Evolutionary conservation across 2,329 filamentous ascomycete genomes (phyloP).

Genomic region (Samsoniella hepiali): DNA sequence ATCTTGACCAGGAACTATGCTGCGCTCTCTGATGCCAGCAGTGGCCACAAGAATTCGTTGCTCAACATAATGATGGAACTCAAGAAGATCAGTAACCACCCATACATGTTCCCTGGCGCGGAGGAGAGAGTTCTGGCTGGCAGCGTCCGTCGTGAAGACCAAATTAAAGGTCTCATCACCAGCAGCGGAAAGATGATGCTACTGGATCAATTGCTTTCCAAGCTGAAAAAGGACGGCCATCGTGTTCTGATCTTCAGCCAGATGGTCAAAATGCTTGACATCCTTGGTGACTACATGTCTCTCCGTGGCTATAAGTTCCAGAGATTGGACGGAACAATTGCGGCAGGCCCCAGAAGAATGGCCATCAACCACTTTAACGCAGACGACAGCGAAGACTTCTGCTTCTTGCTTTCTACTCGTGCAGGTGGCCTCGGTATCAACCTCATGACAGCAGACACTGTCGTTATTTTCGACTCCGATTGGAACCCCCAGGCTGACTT

Average conservation of each 20-base stretch:
- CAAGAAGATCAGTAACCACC: conserved; percentile 98
- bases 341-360: conserved; percentile 79
- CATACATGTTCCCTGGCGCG: conserved; percentile 94
- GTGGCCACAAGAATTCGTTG: conserved; percentile 89
- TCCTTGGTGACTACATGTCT: conserved; percentile 89
- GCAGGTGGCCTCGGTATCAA: conserved; percentile 98
- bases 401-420: conserved; percentile 90
- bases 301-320: conserved; percentile 94
- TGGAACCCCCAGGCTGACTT: conserved; percentile 99
- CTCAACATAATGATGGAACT: conserved; percentile 99
- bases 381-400: conserved; percentile 93
- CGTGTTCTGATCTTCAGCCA: conserved; percentile 98
- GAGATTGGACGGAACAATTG: conserved; percentile 90
- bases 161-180: conserved; percentile 87
- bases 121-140: conserved; percentile 85
- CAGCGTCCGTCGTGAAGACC: conserved; percentile 79
- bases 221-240: conserved; percentile 89
- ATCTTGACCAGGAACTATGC: conserved; percentile 96
- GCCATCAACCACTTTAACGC: conserved; percentile 99
- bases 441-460: conserved; percentile 96
- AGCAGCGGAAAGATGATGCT: conserved; percentile 99
- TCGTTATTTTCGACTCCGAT: conserved; percentile 96
- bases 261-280: conserved; percentile 98
- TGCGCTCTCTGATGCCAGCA: conserved; percentile 84
- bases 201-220: conserved; percentile 88